Evolutionary conservation across 805 yeast species (phyloP), one percentile per base, ranked within the genome.

Genomic region (Vanderwaltozyma tropicalis): DNA sequence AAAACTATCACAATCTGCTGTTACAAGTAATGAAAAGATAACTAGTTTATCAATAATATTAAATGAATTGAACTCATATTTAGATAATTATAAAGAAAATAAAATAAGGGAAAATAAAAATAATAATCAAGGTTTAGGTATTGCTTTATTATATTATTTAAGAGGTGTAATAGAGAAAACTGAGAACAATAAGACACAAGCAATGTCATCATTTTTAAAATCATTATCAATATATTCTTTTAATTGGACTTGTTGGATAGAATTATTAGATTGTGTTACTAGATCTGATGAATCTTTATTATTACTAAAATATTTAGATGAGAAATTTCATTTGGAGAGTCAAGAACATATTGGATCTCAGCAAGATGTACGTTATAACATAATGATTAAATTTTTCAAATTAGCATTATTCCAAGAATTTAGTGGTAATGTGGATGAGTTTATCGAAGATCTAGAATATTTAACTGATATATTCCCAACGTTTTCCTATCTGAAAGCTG

Each of bases 241-340:
- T 57, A 89, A 89, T 57, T 92, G 98, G 98, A 74, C 88, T 38
- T 81, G 92, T 41, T 92, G 96, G 96, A 68, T 71, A 40, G 96
- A 89, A 53, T 64, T 92, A 28, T 63, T 76, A 11, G 64, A 74
- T 4, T 75, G 84, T 37, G 61, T 85, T 21, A 59, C 72, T 7
- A 69, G 75, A 22, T 68, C 76, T 38, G 81, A 79, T 42, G 83
- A 81, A 38, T 80, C 85, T 0, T 63, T 34, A 47, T 50, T 37
- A 50, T 70, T 43, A 44, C 67, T 30, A 52, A 62, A 43, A 59
- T 64, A 45, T 53, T 69, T 44, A 55, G 64, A 47, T 25, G 57
- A 53, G 16, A 49, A 50, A 18, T 47, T 57, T 28, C 35, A 16
- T 31, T 50, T 38, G 25, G 41, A 44, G 22, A 24, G 29, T 12